Base-by-base conservation (phyloP, 2,329 filamentous ascomycete genomes). In the Microcyclosporella mali region DNA sequence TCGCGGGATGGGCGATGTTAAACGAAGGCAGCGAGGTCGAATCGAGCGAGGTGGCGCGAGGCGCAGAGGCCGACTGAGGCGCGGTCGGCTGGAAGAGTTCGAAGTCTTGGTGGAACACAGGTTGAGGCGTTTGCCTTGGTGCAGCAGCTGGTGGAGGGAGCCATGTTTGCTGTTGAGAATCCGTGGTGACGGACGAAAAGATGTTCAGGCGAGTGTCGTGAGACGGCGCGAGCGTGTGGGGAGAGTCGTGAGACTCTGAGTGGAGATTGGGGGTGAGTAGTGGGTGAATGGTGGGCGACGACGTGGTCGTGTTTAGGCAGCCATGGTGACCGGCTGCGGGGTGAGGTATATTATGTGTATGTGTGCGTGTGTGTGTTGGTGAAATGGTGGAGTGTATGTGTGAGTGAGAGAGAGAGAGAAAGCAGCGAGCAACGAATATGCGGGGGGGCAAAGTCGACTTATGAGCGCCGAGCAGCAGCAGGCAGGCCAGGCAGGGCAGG, bases 171-270 rank as follows among this genome's bases (percentile, higher is more conserved):
- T 70, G 66, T 66, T 69, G 65, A 67, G 80, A 78, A 85, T 84
- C 84, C 84, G 84, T 88, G 77, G 76, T 88, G 82, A 83, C 82
- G 81, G 85, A 81, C 78, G 73, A 62, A 57, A 75, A 78, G 78
- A 82, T 81, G 79, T 73, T 77, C 63, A 68, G 78, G 65, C 74
- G 77, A 56, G 67, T 48, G 59, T 60, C 58, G 41, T 44, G 40
- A 50, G 43, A 56, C 58, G 53, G 50, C 50, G 30, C 51, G 49
- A 50, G 48, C 45, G 41, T 41, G 46, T 66, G 57, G 65, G 67
- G 66, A 53, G 49, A 52, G 53, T 56, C 57, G 52, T 53, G 51
- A 53, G 49, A 54, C 52, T 51, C 49, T 51, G 52, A 58, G 37
- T 52, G 49, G 49, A 47, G 56, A 55, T 43, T 34, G 43, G 48